A percentile compares a stretch with the other conserved stretches of the same genome.
These are phyloP conservation scores for Rhododendron ferrugineum DNA, from an alignment of 148 eudicot genomes.

Conservation along the genomic window DNA sequence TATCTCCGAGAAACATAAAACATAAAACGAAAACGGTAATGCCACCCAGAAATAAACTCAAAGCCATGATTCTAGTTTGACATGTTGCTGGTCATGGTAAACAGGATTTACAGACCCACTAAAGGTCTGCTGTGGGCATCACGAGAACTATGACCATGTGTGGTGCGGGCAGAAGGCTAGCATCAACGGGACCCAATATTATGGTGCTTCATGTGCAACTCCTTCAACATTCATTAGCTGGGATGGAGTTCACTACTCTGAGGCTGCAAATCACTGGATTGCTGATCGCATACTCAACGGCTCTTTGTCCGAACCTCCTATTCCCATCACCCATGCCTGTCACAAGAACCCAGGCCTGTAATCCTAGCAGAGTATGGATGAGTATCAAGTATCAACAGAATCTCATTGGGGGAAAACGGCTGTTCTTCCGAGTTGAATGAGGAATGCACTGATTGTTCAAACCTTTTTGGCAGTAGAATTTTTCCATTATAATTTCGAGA, in stretches of 20 bases:
- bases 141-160: slow-evolving; percentile 44
- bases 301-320: slow-evolving; percentile 57
- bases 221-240: slow-evolving; percentile 57
- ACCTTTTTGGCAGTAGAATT: background rate
- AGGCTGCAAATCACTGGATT: slow-evolving; percentile 71
- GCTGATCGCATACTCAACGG: slow-evolving; percentile 54
- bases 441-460: background rate
- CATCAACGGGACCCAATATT: slow-evolving; percentile 47
- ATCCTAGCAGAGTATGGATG: background rate
- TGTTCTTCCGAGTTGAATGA: no score
- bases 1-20: background rate
- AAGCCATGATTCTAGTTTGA: background rate
- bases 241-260: slow-evolving; percentile 80
- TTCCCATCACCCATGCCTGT: slow-evolving; percentile 52
- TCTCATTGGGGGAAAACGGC: background rate
- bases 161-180: slow-evolving; percentile 55
- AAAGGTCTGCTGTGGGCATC: slow-evolving; percentile 60
- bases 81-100: background rate
- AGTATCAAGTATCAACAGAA: background rate
- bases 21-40: background rate
- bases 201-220: slow-evolving; percentile 46
- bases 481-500: background rate
- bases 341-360: slow-evolving; percentile 13
- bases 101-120: slow-evolving; percentile 61
- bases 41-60: background rate